Evolutionary conservation across 1,284 basidiomycete species (phyloP).

Genomic region (Trametes polyzona): DNA sequence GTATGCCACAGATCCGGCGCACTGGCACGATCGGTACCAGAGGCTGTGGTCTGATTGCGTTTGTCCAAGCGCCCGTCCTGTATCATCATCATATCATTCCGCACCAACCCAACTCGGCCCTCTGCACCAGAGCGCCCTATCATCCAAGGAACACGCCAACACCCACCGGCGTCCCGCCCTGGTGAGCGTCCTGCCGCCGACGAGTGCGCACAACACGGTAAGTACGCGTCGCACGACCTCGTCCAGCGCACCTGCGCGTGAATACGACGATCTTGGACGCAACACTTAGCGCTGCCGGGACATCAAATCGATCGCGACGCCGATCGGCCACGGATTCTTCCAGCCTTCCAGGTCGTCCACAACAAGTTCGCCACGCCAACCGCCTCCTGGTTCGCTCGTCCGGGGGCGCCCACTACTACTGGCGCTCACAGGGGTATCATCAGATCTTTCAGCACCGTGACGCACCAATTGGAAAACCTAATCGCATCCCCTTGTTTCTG

Average conservation of each 20-base stretch:
- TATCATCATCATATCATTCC: conserved; percentile 10
- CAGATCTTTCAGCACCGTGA: no score
- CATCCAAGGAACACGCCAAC: neutral
- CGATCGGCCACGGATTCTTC: neutral
- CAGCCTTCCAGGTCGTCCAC: neutral
- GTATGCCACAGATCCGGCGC: neutral
- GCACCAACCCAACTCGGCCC: neutral
- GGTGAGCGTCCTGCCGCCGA: no score
- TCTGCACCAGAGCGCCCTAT: neutral
- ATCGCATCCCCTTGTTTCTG: no score
- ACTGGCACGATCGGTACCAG: conserved; percentile 21
- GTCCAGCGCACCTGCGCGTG: neutral
- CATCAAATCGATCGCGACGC: neutral
- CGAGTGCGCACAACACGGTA: no score
- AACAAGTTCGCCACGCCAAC: neutral
- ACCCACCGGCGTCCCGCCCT: neutral
- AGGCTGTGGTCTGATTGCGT: conserved; percentile 24
- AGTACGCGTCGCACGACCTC: no score
- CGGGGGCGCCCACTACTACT: no score
- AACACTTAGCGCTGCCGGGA: neutral
- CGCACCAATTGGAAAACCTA: no score
- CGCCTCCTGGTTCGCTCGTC: no score
- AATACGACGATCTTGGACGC: neutral
- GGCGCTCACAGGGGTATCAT: neutral
- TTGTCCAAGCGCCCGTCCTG: conserved; percentile 15